Evolutionary conservation across 345 rosid genomes (phyloP).

Genomic region (Noccaea bulbosa): DNA sequence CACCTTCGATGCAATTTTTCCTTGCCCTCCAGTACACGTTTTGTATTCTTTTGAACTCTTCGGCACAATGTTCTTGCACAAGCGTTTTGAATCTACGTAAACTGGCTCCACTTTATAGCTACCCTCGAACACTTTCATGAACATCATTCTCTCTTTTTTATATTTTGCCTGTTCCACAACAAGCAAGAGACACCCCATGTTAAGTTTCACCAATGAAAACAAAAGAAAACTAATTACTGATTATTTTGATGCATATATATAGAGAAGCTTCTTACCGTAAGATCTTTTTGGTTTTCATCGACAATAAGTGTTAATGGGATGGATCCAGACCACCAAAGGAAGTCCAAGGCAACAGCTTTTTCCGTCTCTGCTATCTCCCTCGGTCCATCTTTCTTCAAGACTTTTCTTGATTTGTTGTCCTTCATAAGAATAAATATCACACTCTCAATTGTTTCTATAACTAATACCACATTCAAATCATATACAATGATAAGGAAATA

Average conservation of each 20-base stretch:
- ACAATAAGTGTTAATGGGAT: neutral
- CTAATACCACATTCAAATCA: neutral
- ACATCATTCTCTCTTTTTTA: conserved; percentile 60
- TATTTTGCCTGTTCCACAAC: conserved; percentile 55
- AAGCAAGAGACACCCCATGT: neutral
- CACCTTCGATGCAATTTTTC: too few relatives aligned
- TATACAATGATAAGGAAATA: neutral
- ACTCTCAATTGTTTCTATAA: neutral
- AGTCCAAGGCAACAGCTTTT: neutral
- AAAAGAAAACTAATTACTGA: neutral
- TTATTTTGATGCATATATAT: neutral
- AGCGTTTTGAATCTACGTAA: too few relatives aligned
- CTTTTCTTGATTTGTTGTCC: conserved; percentile 18
- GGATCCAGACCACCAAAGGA: conserved; percentile 10
- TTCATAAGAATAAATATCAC: neutral
- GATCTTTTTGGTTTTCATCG: neutral
- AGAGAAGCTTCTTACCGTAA: neutral
- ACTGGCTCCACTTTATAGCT: conserved; percentile 65
- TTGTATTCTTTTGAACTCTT: too few relatives aligned
- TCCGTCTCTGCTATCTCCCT: neutral
- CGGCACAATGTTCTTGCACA: too few relatives aligned
- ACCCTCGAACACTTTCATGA: conserved; percentile 76
- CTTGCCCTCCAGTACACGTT: too few relatives aligned
- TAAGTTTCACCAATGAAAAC: too few relatives aligned
- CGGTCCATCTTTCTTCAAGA: conserved; percentile 27